phyloP scores from a whole-genome alignment of 768 basidiomycete genomes.

The Tylopilus balloui region DNA sequence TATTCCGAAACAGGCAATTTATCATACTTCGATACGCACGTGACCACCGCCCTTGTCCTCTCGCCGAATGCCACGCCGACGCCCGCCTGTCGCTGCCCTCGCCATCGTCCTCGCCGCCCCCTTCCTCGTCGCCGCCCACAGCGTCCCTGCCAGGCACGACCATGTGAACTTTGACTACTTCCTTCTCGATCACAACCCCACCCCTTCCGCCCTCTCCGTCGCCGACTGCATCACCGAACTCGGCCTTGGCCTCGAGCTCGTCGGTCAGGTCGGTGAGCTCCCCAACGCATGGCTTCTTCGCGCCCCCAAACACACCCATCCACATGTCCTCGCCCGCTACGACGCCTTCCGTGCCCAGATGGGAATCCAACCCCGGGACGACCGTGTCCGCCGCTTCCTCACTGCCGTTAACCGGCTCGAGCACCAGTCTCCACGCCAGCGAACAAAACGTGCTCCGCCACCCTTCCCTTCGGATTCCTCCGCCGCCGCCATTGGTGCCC shows the following conservation, averaged over 20 bases:
- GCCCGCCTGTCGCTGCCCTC: conserved; percentile 6
- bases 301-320: conserved; percentile 33
- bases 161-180: conserved; percentile 80
- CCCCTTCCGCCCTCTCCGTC: conserved; percentile 48
- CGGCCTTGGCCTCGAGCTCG: conserved; percentile 78
- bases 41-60: conserved; percentile 3
- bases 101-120: conserved; percentile 7
- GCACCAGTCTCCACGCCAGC: conserved; percentile 60
- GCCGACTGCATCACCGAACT: conserved; percentile 55
- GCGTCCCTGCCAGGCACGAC: conserved; percentile 35
- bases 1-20: background rate
- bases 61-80: conserved; percentile 12
- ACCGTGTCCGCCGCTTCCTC: conserved; percentile 41
- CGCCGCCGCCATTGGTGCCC: conserved; percentile 47
- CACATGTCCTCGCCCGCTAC: conserved; percentile 44
- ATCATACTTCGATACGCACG: conserved; percentile 1
- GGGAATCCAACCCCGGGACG: conserved; percentile 34
- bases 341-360: conserved; percentile 38
- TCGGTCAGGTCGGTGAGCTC: conserved; percentile 86
- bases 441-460: conserved; percentile 72
- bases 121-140: conserved; percentile 1
- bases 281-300: conserved; percentile 80
- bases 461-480: conserved; percentile 38
- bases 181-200: conserved; percentile 62
- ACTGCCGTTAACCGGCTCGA: conserved; percentile 57